Evolutionary conservation across 768 basidiomycete species (phyloP).

Genomic region (Auriscalpium orientale): DNA sequence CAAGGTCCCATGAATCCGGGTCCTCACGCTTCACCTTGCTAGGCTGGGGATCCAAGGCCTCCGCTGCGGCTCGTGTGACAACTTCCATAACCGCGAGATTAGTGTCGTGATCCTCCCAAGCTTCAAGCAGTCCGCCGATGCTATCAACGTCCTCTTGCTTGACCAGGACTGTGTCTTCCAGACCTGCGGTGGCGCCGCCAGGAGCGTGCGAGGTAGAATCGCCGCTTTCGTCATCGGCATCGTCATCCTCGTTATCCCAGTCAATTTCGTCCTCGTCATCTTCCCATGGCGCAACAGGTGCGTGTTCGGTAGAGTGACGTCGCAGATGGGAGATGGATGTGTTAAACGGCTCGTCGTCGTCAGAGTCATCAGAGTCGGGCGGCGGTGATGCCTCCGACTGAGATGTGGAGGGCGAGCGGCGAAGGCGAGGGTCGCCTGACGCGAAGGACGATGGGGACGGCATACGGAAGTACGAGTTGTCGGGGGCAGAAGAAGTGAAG

Average conservation of each 20-base stretch:
- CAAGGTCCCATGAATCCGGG: constrained; percentile 39
- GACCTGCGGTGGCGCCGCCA: constrained; percentile 19
- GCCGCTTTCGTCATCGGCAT: constrained; percentile 22
- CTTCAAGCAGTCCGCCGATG: constrained; percentile 54
- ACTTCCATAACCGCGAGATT: constrained; percentile 34
- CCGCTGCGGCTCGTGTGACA: constrained; percentile 30
- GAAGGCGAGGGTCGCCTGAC: constrained; percentile 23
- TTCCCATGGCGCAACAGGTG: neutral
- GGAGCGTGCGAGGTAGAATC: constrained; percentile 27
- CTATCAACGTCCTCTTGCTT: constrained; percentile 55
- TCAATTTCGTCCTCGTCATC: constrained; percentile 4
- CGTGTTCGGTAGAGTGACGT: neutral
- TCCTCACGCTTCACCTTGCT: constrained; percentile 36
- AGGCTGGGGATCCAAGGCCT: constrained; percentile 9
- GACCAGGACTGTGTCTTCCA: constrained; percentile 39
- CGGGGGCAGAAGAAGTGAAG: constrained; percentile 42
- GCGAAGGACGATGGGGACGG: constrained; percentile 19
- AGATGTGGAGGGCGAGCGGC: constrained; percentile 54
- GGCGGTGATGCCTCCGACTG: constrained; percentile 58
- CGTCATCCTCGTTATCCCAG: constrained; percentile 38
- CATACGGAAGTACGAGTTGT: constrained; percentile 39
- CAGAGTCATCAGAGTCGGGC: constrained; percentile 51
- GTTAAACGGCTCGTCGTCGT: constrained; percentile 32
- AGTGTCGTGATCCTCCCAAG: constrained; percentile 59
- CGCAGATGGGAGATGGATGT: neutral